Base-by-base conservation (phyloP, 2,329 filamentous ascomycete species). In the Rhinocladiella similis region DNA sequence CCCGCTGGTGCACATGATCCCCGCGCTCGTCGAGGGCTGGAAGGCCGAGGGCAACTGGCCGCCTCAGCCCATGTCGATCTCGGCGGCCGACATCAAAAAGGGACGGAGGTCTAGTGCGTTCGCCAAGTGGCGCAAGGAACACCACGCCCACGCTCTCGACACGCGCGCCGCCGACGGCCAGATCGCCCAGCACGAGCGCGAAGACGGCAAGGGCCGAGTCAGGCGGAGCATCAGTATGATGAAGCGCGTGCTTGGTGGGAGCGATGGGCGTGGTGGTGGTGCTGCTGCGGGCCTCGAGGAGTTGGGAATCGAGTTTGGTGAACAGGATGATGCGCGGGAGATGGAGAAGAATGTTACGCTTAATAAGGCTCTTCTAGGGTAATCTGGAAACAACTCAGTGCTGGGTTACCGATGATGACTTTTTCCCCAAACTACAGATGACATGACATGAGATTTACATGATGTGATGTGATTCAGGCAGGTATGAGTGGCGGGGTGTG, bases 41-140 rank as follows among this genome's bases (percentile, higher is more conserved):
- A 96, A 95, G 72, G 82, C 90, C 39, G 90, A 94, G 66, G 92
- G 91, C 14, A 90, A 96, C 72, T 97, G 93, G 93, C 92, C 93
- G 3, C 90, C 89, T 1, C 63, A 63, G 43, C 47, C 61, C n/a
- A 36, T 41, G n/a, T 41, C 55, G n/a, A 33, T 50, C 2, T 33
- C 51, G 10, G 42, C 53, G 7, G 38, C 43, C 14, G 59, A 62
- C 35, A n/a, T 47, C 3, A 59, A 59, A 25, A 59, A 57, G 42
- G 56, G 59, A 3, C 42, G 56, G 2, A 56, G 49, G 38, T 59
- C 56, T 6, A 48, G 47, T 38, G 33, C 59, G 18, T 57, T 62
- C n/a, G 35, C 54, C 5, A 56, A 56, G 29, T 62, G 59, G 59
- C 41, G 56, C 10, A 56, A 48, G 47, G 59, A 53, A 25, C 22